Evolutionary conservation across 2,329 filamentous ascomycete genomes (phyloP).

Genomic region (Helotiales sp.): DNA sequence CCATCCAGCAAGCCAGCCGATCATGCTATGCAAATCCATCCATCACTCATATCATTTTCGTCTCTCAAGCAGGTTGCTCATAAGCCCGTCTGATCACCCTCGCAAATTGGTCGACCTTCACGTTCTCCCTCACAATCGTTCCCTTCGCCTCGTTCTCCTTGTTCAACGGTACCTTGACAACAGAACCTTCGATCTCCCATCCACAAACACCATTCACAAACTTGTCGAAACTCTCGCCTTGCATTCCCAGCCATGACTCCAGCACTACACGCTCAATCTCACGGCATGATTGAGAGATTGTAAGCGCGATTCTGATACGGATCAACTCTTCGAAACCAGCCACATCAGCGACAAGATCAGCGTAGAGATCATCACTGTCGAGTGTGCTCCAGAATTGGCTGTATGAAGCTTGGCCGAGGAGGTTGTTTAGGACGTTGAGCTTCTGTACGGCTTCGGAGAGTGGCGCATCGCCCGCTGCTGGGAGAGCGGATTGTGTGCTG

Average conservation of each 20-base stretch:
- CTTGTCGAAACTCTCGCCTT: conserved; percentile 66
- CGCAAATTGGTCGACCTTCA: conserved; percentile 84
- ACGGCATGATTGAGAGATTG: conserved; percentile 78
- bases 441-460: conserved; percentile 83
- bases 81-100: conserved; percentile 81
- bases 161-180: conserved; percentile 81
- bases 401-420: conserved; percentile 90
- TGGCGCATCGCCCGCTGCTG: conserved; percentile 59
- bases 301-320: conserved; percentile 83
- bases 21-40: conserved; percentile 28
- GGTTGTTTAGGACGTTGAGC: conserved; percentile 66
- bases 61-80: conserved; percentile 69
- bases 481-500: conserved; percentile 47
- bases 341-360: conserved; percentile 92
- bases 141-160: conserved; percentile 98
- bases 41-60: conserved; percentile 4
- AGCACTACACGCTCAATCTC: conserved; percentile 68
- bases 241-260: conserved; percentile 75
- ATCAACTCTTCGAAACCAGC: conserved; percentile 93
- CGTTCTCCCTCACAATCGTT: conserved; percentile 91
- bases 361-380: conserved; percentile 92
- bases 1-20: conserved; percentile 21
- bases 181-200: conserved; percentile 70
- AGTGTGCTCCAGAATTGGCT: conserved; percentile 89
- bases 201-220: conserved; percentile 84